Base-by-base conservation (phyloP, 495 filamentous ascomycete species). In the Platismatia glauca region DNA sequence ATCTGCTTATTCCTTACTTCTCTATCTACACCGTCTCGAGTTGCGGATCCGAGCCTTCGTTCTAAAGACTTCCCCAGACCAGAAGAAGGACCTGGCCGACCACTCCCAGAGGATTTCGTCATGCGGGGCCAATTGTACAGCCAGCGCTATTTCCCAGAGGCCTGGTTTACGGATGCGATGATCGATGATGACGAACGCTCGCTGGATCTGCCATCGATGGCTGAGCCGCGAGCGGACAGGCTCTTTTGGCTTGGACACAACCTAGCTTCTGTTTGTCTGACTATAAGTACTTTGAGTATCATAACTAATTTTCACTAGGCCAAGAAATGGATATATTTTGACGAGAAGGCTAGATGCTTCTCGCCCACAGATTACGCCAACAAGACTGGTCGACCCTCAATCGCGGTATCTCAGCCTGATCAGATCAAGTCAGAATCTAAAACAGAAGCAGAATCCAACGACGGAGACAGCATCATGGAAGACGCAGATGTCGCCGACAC, bases 81-180 rank as follows among this genome's bases (percentile, higher is more conserved):
- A 8, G 76, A 84, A 4, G 79, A 84, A 48, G 80, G 76, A 18
- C 55, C 59, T 11, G 75, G 68, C 11, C 76, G 81, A n/a, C 90
- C 90, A 7, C 70, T 96, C 0, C 86, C 90, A 0, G 94, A 97
- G 65, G 94, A 98, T 65, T 96, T 84, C 63, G 77, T 85, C 0
- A 83, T 95, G 60, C 82, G 87, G 7, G 94, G 92, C 0, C 81
- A 92, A 24, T 69, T 86, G 5, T 70, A 35, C 20, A 82, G 81
- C 6, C 79, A 84, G 48, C 69, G 74, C 13, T 89, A 91, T 61
- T 94, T 85, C 60, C 89, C 89, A 0, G 65, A 75, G 1, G 71
- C 75, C 3, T 96, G 86, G 79, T 96, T 96, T 68, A 71, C 78
- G 5, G 79, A 82, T 58, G 81, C 84, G 18, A 81, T 81, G 64